Base-by-base conservation (phyloP, 768 basidiomycete genomes). In the Auricularia auricula-judae region DNA sequence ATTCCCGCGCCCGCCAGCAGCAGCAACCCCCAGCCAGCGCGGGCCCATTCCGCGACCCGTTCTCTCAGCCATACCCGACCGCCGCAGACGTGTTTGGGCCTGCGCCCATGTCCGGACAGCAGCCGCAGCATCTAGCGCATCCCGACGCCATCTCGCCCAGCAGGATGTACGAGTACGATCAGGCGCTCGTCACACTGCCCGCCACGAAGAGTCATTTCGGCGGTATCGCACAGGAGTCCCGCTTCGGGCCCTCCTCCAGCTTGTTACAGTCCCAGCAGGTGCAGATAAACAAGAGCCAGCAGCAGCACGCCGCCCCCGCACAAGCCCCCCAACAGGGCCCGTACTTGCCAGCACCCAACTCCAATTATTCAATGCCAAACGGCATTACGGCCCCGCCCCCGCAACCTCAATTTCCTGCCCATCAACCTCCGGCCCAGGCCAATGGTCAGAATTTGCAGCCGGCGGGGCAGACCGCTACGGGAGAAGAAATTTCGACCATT, bases 401-500 rank as follows among this genome's bases (percentile, higher is more conserved):
- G 44, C 75, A 76, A 39, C 63, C 71, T 10, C 70, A 68, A 61
- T 56, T 61, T 11, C 67, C 67, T 4, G 65, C 71, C 12, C 79
- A 79, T 42, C 56, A 54, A 47, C 33, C 65, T 42, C 33, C 65
- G 29, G 33, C 21, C 51, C 65, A 63, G 44, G 65, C 70, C n/a
- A 67, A 77, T n/a, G 78, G 76, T 61, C 75, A 71, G 54, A 67
- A 71, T 0, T 70, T 74, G 29, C 65, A 71, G 4, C 62, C 69
- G 34, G 64, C 71, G 65, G 65, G 71, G 1, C 71, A 67, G n/a
- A 65, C 67, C 14, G 33, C 68, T 33, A 61, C 77, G 44, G 84
- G 85, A 65, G 95, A 97, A 74, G 93, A 96, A 71, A 97, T 97
- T 59, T 94, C 90, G 11, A 97, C 94, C 4, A 95, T 97, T 67